Base-by-base conservation (phyloP, 1,139 yeast species). In the Yamadazyma oceani region DNA sequence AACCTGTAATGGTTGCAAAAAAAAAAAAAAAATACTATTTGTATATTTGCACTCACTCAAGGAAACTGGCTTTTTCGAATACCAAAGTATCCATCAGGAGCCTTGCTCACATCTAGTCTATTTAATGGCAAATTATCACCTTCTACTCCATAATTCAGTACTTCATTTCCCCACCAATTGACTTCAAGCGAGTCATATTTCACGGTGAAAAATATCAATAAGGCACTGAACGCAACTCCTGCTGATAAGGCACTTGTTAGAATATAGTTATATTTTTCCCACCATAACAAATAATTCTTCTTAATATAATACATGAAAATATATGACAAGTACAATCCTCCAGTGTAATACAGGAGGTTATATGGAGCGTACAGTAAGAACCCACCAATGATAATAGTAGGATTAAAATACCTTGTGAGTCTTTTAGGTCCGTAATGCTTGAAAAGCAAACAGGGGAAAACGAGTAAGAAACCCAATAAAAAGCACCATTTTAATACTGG, bases 201-300 rank as follows among this genome's bases (percentile, higher is more conserved):
- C 7, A 78, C 77, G 1, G 80, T 69, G 50, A 80, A 76, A 57
- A 80, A 81, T 32, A 81, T 75, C 35, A 80, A 55, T 25, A 79
- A 56, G 0, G 81, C 75, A 44, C 77, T 61, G 40, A 78, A 71
- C 0, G 85, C 85, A 26, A 78, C 73, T 16, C 85, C 86, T 2
- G 85, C 80, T 6, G 73, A 62, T 32, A 80, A 56, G 2, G 78
- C 85, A 42, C 78, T 69, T 12, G 82, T 68, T 26, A 81, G 59
- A 9, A 82, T 72, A 53, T 81, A 82, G 50, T 77, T 80, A 58
- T 80, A 82, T 55, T 75, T 78, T 43, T 75, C 80, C 82, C 84
- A 80, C 82, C 85, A 76, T 17, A 67, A 58, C 15, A 65, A 48
- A 50, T 72, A 76, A 44, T 75, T 66, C 46, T 61, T 67, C 47